Evolutionary conservation across 2,329 filamentous ascomycete genomes (phyloP), one percentile per base, ranked within the genome.

Genomic region (Calonectria montana): DNA sequence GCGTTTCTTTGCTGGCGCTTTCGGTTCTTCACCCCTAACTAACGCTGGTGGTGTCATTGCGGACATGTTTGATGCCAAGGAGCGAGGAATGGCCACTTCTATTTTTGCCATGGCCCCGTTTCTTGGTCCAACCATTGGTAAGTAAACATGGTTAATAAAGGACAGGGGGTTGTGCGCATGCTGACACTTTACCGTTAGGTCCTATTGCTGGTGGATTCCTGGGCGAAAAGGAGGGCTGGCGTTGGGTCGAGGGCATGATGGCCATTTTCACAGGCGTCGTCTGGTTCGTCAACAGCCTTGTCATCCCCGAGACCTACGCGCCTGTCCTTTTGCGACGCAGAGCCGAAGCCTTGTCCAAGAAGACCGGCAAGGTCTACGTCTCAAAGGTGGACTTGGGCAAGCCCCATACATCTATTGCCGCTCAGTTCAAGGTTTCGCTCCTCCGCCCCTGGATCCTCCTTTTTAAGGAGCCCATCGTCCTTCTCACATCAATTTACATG

Each of bases 1-100:
- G 45, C 89, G 93, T n/a, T 94, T 94, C 83, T 88, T 94, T 65
- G 89, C 89, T 25, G 91, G 91, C 45, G 82, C 88, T 9, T 92
- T 92, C 76, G 91, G 90, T 5, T 89, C 90, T 0, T 90, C 90
- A 0, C 89, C 91, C 1, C 81, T 93, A 71, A 91, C 90, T 9
- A 92, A 92, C 75, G 87, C 89, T 1, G 90, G 90, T 3, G 91
- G 90, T 75, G 87, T 91, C 29, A 89, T 93, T 75, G 91, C 91
- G 47, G 91, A 93, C 78, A 88, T 92, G 82, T 92, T 91, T 77
- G 78, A 84, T 9, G 87, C 88, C 3, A 81, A 83, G 0, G 83
- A 91, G 73, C 84, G 91, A 73, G 91, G 90, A 55, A 81, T 88
- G 37, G 91, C 91, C 2, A 88, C 90, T 76, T 86, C 87, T 12